Conservation (phyloP, 306 rosid genomes). For the Rubus idaeus region DNA sequence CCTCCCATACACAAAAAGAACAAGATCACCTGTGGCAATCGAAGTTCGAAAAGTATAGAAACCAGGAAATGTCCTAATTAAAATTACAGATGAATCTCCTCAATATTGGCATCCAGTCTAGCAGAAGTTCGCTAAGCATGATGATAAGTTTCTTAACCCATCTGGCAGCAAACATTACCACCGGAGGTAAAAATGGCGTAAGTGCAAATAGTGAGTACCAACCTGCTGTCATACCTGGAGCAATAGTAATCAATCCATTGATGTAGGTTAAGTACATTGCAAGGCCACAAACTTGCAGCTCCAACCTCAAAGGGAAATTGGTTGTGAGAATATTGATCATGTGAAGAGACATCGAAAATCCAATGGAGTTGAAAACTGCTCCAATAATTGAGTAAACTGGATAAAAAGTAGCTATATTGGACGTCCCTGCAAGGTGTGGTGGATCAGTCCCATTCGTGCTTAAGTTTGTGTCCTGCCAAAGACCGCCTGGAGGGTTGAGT, state of each 20-base stretch:
- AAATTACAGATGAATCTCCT: background rate
- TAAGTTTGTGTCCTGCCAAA: slow-evolving; percentile 20
- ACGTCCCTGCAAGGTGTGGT: slow-evolving; percentile 17
- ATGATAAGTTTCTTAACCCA: background rate
- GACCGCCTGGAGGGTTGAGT: slow-evolving; percentile 31
- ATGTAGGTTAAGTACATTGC: background rate
- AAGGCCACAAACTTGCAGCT: background rate
- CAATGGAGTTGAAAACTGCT: slow-evolving; percentile 23
- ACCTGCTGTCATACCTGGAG: background rate
- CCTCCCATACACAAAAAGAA: background rate
- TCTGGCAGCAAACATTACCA: background rate
- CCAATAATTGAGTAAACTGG: background rate
- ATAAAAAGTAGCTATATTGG: slow-evolving; percentile 6
- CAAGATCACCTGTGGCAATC: background rate
- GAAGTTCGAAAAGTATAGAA: background rate
- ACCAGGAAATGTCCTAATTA: background rate
- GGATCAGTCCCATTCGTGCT: background rate
- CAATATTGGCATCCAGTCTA: background rate
- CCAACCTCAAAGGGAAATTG: background rate
- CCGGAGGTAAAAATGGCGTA: background rate
- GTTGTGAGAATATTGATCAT: background rate
- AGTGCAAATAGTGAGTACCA: slow-evolving; percentile 1
- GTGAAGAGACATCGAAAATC: slow-evolving; percentile 24
- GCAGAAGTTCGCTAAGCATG: background rate
- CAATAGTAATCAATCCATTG: slow-evolving; percentile 2